Conservation (phyloP, 805 yeast species). For the Cephaloascus fragrans region DNA sequence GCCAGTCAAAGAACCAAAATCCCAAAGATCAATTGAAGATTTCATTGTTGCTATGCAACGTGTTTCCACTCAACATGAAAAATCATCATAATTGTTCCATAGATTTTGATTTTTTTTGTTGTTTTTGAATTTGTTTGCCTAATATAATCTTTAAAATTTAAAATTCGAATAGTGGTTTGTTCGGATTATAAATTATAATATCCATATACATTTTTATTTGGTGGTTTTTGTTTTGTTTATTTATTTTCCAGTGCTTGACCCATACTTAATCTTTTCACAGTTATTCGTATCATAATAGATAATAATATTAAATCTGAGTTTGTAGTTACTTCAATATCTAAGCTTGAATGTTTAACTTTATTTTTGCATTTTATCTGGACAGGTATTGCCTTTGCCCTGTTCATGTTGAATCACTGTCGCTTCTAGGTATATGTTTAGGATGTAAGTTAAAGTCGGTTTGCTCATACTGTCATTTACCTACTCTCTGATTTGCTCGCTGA, state of each 20-base stretch:
- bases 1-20: slow-evolving; percentile 45
- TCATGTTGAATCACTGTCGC: too few species aligned
- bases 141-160: too few species aligned
- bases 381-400: too few species aligned
- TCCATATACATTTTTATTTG: neutral
- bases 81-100: slow-evolving; percentile 27
- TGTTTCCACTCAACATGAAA: slow-evolving; percentile 85
- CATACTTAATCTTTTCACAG: neutral
- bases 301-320: neutral
- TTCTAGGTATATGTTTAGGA: too few species aligned
- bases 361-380: too few species aligned
- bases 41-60: slow-evolving; percentile 81
- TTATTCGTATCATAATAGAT: neutral
- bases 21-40: slow-evolving; percentile 71
- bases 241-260: neutral
- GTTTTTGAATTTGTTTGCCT: neutral
- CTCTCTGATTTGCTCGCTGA: too few species aligned
- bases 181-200: too few species aligned
- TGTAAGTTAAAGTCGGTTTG: too few species aligned
- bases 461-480: too few species aligned
- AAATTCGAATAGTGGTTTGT: neutral
- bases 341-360: too few species aligned
- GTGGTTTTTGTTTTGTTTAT: neutral
- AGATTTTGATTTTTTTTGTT: neutral
- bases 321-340: too few species aligned